Percentiles rank a stretch among this genome's conserved stretches.
Evolutionary conservation across 306 rosid genomes (phyloP).

Genomic region (Alnus glutinosa): DNA sequence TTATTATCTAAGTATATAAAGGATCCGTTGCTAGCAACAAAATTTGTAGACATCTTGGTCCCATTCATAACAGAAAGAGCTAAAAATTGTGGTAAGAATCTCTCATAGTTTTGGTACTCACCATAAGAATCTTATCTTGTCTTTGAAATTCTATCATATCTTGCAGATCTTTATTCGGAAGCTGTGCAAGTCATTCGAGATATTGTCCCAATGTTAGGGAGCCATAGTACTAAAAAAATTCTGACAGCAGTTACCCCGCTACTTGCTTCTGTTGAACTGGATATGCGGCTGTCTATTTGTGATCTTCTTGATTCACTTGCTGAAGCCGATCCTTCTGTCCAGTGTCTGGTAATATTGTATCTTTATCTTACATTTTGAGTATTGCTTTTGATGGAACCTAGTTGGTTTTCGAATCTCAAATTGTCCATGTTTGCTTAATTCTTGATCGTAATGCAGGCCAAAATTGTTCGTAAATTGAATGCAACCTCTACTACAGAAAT

Average conservation of each 20-base stretch:
- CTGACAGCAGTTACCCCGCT: slow-evolving; percentile 63
- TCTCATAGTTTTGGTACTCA: slow-evolving; percentile 13
- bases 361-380: slow-evolving; percentile 24
- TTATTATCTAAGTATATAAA: slow-evolving; percentile 61
- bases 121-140: slow-evolving; percentile 7
- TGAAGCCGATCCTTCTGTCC: slow-evolving; percentile 58
- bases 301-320: slow-evolving; percentile 73
- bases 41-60: slow-evolving; percentile 68
- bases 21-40: slow-evolving; percentile 55
- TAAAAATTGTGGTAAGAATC: slow-evolving; percentile 57
- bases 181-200: slow-evolving; percentile 59
- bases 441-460: slow-evolving; percentile 55
- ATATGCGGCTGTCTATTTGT: slow-evolving; percentile 67
- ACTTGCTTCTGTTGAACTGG: slow-evolving; percentile 61
- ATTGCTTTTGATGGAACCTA: slow-evolving; percentile 13
- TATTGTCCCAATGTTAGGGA: slow-evolving; percentile 58
- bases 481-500: slow-evolving; percentile 62
- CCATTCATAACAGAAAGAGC: slow-evolving; percentile 55
- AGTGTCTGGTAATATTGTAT: slow-evolving; percentile 54
- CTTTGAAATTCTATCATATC: slow-evolving; percentile 28
- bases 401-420: slow-evolving; percentile 4
- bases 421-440: slow-evolving; percentile 1
- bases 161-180: slow-evolving; percentile 66
- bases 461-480: slow-evolving; percentile 66
- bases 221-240: slow-evolving; percentile 53